These are phyloP conservation scores for Lactarius hengduanensis DNA, from an alignment of 768 basidiomycete genomes.

Conservation along the genomic window DNA sequence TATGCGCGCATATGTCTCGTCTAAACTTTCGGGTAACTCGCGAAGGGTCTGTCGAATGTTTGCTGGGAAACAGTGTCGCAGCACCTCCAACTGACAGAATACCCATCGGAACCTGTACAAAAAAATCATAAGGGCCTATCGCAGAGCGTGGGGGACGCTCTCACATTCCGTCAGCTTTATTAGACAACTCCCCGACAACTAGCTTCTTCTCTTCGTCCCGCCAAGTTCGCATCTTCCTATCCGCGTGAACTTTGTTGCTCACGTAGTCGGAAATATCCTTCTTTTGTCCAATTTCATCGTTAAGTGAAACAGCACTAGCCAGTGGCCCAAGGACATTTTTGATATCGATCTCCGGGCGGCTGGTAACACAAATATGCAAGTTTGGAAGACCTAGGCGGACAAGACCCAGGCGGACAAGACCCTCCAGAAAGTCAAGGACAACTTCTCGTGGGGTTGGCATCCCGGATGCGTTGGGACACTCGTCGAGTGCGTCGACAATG, in stretches of 20 bases:
- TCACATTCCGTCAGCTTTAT: not conserved
- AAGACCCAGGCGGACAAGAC: not conserved
- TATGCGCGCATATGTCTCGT: not conserved
- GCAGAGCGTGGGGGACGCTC: not conserved
- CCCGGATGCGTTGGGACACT: not conserved
- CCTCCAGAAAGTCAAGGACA: not conserved
- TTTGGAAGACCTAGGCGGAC: no score
- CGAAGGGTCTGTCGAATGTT: not conserved
- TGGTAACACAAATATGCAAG: no score
- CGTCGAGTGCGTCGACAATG: not conserved
- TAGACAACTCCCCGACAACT: not conserved
- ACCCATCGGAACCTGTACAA: not conserved
- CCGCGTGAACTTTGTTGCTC: no score
- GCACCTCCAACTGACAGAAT: not conserved
- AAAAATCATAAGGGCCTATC: not conserved
- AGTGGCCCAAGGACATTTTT: not conserved
- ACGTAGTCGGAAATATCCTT: not conserved
- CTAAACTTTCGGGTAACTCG: not conserved
- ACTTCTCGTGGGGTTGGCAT: not conserved
- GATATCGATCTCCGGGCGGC: not conserved
- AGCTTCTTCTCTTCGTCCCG: not conserved
- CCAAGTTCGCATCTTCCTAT: not conserved
- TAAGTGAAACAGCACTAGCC: not conserved
- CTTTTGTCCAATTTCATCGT: not conserved
- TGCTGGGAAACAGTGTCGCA: not conserved